A percentile compares a stretch with the other conserved stretches of the same genome.
Evolutionary conservation across 192 early-diverging fungal genomes (phyloP).

Genomic region (Chytriomyces hyalinus): DNA sequence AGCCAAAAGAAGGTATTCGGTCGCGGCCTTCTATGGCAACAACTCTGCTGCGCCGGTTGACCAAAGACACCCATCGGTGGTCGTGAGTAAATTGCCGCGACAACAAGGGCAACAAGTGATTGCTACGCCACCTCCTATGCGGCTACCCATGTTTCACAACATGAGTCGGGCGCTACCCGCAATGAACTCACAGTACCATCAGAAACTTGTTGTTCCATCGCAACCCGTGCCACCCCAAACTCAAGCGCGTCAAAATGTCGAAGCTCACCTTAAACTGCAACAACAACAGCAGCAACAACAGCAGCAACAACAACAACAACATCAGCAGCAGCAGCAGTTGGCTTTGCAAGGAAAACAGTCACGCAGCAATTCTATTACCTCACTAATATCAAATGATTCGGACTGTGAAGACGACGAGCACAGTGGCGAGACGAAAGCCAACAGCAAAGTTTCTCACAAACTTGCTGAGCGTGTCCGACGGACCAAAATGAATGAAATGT

Average conservation of each 20-base stretch:
- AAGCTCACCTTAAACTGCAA: background rate
- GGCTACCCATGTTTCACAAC: background rate
- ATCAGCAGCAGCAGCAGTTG: background rate
- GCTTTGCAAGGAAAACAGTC: background rate
- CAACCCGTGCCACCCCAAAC: background rate
- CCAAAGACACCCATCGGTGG: background rate
- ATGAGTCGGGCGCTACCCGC: background rate
- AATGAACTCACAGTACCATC: background rate
- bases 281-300: background rate
- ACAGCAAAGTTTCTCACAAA: conserved; percentile 2
- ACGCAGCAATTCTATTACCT: conserved; percentile 1
- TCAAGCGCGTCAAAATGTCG: background rate
- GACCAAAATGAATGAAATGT: conserved; percentile 21
- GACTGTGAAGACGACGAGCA: background rate
- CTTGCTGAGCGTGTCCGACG: conserved; percentile 3
- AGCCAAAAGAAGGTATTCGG: background rate
- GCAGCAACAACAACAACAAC: background rate
- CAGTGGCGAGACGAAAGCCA: background rate
- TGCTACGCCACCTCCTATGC: background rate
- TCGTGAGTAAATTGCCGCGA: background rate
- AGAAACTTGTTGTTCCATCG: conserved; percentile 2
- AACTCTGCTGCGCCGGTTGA: background rate
- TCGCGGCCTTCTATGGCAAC: background rate
- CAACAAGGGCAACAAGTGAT: background rate
- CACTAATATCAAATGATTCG: background rate